These are phyloP conservation scores for Pelargonium fulgidum DNA, from an alignment of 441 rosid genomes.

Conservation along the genomic window DNA sequence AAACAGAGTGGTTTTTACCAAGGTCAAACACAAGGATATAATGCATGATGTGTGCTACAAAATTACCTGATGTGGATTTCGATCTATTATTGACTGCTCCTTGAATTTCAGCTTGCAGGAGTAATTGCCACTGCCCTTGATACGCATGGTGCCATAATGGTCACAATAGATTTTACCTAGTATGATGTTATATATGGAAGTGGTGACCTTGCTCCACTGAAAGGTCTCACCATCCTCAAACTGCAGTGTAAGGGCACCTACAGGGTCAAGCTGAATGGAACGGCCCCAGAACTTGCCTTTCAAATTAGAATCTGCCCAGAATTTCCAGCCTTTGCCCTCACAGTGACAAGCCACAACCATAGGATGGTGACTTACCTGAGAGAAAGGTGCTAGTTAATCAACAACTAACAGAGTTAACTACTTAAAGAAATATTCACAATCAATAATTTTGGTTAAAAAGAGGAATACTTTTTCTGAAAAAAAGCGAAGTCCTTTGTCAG, in stretches of 20 bases:
- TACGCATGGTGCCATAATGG: constrained; percentile 82
- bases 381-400: background rate
- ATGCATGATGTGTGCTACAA: background rate
- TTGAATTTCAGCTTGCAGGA: constrained; percentile 80
- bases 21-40: constrained; percentile 4
- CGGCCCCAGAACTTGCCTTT: constrained; percentile 95
- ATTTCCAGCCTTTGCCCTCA: constrained; percentile 90
- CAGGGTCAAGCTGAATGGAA: constrained; percentile 83
- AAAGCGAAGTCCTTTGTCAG: constrained; percentile 74
- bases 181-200: constrained; percentile 86
- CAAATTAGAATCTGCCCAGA: constrained; percentile 82
- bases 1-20: background rate
- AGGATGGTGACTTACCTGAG: constrained; percentile 89
- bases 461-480: constrained; percentile 65
- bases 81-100: constrained; percentile 80
- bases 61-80: constrained; percentile 81
- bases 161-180: constrained; percentile 81
- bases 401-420: background rate
- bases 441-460: background rate
- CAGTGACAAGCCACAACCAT: constrained; percentile 82
- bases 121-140: constrained; percentile 59
- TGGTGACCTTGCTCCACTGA: constrained; percentile 86
- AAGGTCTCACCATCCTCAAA: constrained; percentile 80
- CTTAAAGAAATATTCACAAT: background rate
- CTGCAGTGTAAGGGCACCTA: constrained; percentile 64